Conservation (phyloP, 2,329 filamentous ascomycete species). For the Elsinoe perseae region DNA sequence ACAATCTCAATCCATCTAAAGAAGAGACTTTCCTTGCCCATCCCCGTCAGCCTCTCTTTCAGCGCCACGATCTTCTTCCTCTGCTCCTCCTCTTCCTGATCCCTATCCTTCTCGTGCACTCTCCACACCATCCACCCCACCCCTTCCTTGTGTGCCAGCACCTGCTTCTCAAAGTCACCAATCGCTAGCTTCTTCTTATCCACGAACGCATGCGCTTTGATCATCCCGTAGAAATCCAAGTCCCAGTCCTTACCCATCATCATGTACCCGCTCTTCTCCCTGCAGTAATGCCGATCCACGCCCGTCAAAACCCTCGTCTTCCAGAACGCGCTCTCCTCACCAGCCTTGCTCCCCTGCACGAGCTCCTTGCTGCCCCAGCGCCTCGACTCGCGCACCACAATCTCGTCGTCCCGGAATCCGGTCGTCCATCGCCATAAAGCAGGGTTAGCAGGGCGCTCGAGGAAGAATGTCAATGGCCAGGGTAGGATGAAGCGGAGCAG, state of each 20-base stretch:
- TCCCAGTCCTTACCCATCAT: conserved; percentile 82
- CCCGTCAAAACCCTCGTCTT: conserved; percentile 58
- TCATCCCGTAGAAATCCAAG: conserved; percentile 76
- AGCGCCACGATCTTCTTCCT: conserved; percentile 72
- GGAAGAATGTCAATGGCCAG: conserved; percentile 46
- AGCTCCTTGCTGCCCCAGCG: conserved; percentile 59
- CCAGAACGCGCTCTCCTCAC: conserved; percentile 49
- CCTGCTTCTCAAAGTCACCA: conserved; percentile 62
- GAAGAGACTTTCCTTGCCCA: conserved; percentile 84
- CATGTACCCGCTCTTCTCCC: conserved; percentile 77
- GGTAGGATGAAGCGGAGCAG: conserved; percentile 38
- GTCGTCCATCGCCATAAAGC: conserved; percentile 63
- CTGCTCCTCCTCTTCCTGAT: conserved; percentile 50
- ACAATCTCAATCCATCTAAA: conserved; percentile 90
- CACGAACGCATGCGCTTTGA: conserved; percentile 61
- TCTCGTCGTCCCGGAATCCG: conserved; percentile 71
- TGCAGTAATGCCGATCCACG: conserved; percentile 57
- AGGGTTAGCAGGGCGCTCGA: conserved; percentile 57
- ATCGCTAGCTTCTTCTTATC: conserved; percentile 53
- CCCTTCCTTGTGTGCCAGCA: conserved; percentile 62
- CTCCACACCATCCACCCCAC: conserved; percentile 53
- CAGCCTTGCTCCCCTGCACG: conserved; percentile 46
- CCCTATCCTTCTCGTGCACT: conserved; percentile 29
- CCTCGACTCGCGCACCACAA: conserved; percentile 71
- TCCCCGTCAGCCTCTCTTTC: conserved; percentile 61